phyloP scores from a whole-genome alignment of 495 filamentous ascomycete species.

The Sphaerosporella brunnea region DNA sequence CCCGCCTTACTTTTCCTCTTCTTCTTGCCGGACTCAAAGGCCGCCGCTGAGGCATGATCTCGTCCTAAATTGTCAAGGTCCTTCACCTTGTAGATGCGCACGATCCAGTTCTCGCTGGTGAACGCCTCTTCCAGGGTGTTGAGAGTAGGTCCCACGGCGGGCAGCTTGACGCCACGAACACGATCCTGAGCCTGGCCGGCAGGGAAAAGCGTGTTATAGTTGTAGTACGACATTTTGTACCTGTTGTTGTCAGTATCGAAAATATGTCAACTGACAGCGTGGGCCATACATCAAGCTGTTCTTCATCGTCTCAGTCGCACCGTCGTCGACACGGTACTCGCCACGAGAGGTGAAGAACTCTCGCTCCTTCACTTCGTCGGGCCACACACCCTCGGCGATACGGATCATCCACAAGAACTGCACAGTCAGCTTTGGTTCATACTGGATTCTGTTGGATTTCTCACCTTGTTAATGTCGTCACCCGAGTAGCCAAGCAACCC shows the following conservation, averaged over 20 bases:
- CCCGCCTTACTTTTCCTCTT: constrained; percentile 94
- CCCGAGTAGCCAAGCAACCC: constrained; percentile 96
- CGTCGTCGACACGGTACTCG: constrained; percentile 86
- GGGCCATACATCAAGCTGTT: constrained; percentile 72
- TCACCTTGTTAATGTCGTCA: constrained; percentile 88
- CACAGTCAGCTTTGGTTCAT: constrained; percentile 6
- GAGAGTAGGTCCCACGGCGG: constrained; percentile 68
- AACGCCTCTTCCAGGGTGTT: constrained; percentile 89
- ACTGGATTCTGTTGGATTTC: background rate
- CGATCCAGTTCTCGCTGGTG: constrained; percentile 99
- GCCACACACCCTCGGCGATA: constrained; percentile 98
- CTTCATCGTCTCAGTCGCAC: constrained; percentile 94
- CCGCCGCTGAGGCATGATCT: constrained; percentile 64
- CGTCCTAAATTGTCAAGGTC: constrained; percentile 90
- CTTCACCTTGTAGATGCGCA: constrained; percentile 99
- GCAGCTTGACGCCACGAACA: constrained; percentile 66
- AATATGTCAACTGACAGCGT: constrained; percentile 2
- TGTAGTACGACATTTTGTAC: constrained; percentile 99
- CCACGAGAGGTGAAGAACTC: constrained; percentile 89
- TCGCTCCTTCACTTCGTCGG: constrained; percentile 92
- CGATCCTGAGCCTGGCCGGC: constrained; percentile 80
- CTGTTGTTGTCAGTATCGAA: constrained; percentile 27
- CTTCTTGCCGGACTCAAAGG: constrained; percentile 87
- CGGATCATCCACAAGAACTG: constrained; percentile 98
- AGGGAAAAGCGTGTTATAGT: constrained; percentile 84